A percentile compares a stretch with the other conserved stretches of the same genome.
Conservation (phyloP, 495 filamentous ascomycete species). For the Xylaria curta region DNA sequence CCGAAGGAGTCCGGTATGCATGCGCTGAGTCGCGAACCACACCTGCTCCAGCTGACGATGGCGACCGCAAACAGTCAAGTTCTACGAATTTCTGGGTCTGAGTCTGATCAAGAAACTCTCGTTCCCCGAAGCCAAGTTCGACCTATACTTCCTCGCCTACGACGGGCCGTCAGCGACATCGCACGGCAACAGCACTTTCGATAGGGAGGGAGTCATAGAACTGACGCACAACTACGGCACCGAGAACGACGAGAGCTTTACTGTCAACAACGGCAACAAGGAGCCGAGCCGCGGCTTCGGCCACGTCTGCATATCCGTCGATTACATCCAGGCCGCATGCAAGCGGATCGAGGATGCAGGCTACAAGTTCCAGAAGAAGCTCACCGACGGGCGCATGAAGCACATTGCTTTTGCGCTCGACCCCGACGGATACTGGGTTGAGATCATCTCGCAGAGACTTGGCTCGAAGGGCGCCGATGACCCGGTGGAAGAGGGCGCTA, state of each 20-base stretch:
- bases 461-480: constrained; percentile 39
- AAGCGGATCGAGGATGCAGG: constrained; percentile 85
- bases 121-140: constrained; percentile 80
- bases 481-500: constrained; percentile 43
- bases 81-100: constrained; percentile 93
- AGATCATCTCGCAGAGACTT: constrained; percentile 62
- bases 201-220: constrained; percentile 89
- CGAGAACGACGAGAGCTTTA: constrained; percentile 82
- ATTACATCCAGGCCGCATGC: constrained; percentile 90
- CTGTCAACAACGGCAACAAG: constrained; percentile 84
- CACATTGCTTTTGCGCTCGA: constrained; percentile 92
- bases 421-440: constrained; percentile 93
- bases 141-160: constrained; percentile 85
- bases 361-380: constrained; percentile 92
- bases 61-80: constrained; percentile 67
- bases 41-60: neutral
- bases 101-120: constrained; percentile 78
- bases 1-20: constrained; percentile 75
- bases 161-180: constrained; percentile 68
- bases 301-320: constrained; percentile 85
- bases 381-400: constrained; percentile 86
- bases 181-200: constrained; percentile 69
- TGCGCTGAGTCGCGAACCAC: constrained; percentile 17
- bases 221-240: constrained; percentile 98
- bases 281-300: constrained; percentile 90